Evolutionary conservation across 2,329 filamentous ascomycete species (phyloP).

Genomic region (Colletotrichum tropicale): DNA sequence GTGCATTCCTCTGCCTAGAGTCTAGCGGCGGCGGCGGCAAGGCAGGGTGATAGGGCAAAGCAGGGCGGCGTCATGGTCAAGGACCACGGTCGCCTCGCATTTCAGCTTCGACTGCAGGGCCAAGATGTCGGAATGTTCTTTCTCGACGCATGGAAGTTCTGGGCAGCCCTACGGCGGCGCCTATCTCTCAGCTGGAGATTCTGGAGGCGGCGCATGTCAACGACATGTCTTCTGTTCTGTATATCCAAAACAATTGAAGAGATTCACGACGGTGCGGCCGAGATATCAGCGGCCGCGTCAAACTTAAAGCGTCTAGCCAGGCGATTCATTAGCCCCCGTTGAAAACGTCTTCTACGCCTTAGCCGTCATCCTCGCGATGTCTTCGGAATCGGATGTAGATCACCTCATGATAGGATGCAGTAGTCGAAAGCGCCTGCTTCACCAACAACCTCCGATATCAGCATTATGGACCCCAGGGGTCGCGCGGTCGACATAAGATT

Average conservation of each 20-base stretch:
- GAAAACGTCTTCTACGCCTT: background rate
- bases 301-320: background rate
- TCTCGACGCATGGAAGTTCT: background rate
- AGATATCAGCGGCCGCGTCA: background rate
- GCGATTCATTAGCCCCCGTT: background rate
- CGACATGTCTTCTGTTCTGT: background rate
- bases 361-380: background rate
- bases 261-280: background rate
- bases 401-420: background rate
- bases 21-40: background rate
- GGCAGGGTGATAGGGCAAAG: background rate
- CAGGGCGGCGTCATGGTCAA: background rate
- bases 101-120: background rate
- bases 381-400: constrained; percentile 2
- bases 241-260: background rate
- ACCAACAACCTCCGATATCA: background rate
- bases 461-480: background rate
- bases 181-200: background rate
- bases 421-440: background rate
- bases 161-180: background rate
- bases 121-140: background rate
- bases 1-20: background rate
- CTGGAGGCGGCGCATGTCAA: background rate
- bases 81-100: constrained; percentile 7
- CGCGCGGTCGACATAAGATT: constrained; percentile 1